Percentiles rank a stretch among this genome's conserved stretches.
Conservation (phyloP, 2,329 filamentous ascomycete genomes). For the Furcasterigmium furcatum region DNA sequence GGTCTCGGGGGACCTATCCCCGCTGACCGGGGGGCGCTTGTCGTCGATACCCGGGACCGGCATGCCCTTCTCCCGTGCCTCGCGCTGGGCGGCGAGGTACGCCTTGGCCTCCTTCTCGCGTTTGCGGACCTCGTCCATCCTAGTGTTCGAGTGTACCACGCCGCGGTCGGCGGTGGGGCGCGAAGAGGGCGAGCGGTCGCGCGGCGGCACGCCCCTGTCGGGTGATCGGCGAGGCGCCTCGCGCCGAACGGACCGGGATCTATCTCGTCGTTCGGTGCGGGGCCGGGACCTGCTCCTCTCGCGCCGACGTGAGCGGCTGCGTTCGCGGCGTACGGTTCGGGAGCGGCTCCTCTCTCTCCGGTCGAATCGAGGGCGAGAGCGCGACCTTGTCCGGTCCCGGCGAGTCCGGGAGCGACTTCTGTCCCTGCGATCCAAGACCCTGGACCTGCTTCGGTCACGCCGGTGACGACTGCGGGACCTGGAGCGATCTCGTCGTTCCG, state of each 20-base stretch:
- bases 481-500: constrained; percentile 24
- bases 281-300: constrained; percentile 27
- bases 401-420: constrained; percentile 23
- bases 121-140: constrained; percentile 59
- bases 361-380: constrained; percentile 19
- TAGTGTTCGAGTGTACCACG: constrained; percentile 28
- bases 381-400: constrained; percentile 28
- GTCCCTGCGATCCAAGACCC: constrained; percentile 18
- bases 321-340: constrained; percentile 11
- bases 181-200: constrained; percentile 16
- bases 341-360: constrained; percentile 28
- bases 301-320: constrained; percentile 24
- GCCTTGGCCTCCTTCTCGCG: constrained; percentile 63
- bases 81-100: constrained; percentile 59
- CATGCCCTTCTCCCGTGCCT: constrained; percentile 56
- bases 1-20: constrained; percentile 32
- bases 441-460: constrained; percentile 18
- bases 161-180: not conserved
- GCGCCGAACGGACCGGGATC: not conserved
- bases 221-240: not conserved
- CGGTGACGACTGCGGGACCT: constrained; percentile 35
- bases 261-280: constrained; percentile 8
- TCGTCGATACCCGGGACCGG: constrained; percentile 58
- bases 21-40: constrained; percentile 23
- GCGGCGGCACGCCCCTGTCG: not conserved